Evolutionary conservation across 257 asterid species (phyloP).

Genomic region (Jasminum sambac): DNA sequence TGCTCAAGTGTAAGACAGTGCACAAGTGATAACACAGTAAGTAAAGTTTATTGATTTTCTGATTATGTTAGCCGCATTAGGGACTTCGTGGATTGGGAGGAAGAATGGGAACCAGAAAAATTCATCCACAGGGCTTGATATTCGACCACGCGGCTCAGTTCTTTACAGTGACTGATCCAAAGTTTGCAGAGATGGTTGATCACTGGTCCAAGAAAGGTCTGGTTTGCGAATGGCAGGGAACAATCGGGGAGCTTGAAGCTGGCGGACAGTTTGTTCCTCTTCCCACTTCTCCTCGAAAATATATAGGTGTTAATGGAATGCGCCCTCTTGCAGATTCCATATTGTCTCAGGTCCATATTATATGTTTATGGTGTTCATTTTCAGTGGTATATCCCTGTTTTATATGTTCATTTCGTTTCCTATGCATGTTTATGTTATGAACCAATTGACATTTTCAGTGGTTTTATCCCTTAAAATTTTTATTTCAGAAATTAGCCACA

Average conservation of each 20-base stretch:
- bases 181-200: slow-evolving; percentile 67
- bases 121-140: slow-evolving; percentile 64
- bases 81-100: slow-evolving; percentile 95
- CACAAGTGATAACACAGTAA: slow-evolving; percentile 12
- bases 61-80: slow-evolving; percentile 46
- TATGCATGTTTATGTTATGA: not conserved
- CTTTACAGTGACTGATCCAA: slow-evolving; percentile 72
- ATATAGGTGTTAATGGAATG: slow-evolving; percentile 79
- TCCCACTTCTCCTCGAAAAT: slow-evolving; percentile 65
- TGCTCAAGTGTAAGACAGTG: not conserved
- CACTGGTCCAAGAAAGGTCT: slow-evolving; percentile 68
- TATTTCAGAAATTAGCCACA: slow-evolving; percentile 8
- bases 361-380: not conserved
- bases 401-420: not conserved
- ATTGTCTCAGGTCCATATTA: slow-evolving; percentile 62
- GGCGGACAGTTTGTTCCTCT: slow-evolving; percentile 69
- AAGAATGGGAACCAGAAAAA: slow-evolving; percentile 84
- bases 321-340: slow-evolving; percentile 83
- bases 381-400: not conserved
- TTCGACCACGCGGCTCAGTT: slow-evolving; percentile 97
- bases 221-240: slow-evolving; percentile 68
- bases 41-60: slow-evolving; percentile 28
- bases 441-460: not conserved
- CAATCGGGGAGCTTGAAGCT: slow-evolving; percentile 68
- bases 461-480: slow-evolving; percentile 8